These are phyloP conservation scores for Malassezia restricta DNA, from an alignment of 1,284 basidiomycete genomes.

Conservation along the genomic window DNA sequence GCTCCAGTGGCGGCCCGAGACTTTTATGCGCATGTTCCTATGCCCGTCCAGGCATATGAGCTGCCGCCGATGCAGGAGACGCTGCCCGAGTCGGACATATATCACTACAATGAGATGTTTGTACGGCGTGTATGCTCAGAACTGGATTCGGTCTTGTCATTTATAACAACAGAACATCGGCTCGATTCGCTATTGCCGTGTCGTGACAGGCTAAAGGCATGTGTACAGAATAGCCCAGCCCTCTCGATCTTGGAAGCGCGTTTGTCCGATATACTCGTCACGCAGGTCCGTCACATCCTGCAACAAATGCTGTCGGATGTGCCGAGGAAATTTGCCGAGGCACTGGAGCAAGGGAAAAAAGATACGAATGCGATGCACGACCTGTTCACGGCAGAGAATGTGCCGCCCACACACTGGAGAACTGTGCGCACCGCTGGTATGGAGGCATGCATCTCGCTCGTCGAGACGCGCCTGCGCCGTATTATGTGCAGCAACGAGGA, in stretches of 20 bases:
- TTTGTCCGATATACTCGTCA: not conserved
- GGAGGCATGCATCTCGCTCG: not conserved
- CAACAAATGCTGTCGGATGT: conserved; percentile 1
- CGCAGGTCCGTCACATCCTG: not conserved
- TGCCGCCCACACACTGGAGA: not conserved
- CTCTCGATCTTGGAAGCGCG: not conserved
- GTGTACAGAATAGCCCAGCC: not conserved
- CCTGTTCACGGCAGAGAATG: not conserved
- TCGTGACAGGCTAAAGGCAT: not conserved
- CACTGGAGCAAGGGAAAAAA: not conserved
- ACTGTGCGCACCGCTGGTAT: not conserved
- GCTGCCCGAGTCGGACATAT: not conserved
- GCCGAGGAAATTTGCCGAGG: not conserved
- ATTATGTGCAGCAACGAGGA: not conserved
- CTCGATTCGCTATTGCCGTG: conserved; percentile 3
- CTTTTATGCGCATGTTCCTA: not conserved
- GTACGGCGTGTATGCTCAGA: not conserved
- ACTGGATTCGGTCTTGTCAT: not conserved
- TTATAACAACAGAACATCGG: not conserved
- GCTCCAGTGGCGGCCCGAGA: not conserved
- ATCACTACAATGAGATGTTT: not conserved
- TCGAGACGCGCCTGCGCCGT: not conserved
- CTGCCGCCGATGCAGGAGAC: not conserved
- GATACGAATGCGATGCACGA: not conserved
- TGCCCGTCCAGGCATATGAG: not conserved